Percentiles rank a stretch among this genome's conserved stretches.
Conservation (phyloP, 768 basidiomycete genomes). For the Cystofilobasidium capitatum region DNA sequence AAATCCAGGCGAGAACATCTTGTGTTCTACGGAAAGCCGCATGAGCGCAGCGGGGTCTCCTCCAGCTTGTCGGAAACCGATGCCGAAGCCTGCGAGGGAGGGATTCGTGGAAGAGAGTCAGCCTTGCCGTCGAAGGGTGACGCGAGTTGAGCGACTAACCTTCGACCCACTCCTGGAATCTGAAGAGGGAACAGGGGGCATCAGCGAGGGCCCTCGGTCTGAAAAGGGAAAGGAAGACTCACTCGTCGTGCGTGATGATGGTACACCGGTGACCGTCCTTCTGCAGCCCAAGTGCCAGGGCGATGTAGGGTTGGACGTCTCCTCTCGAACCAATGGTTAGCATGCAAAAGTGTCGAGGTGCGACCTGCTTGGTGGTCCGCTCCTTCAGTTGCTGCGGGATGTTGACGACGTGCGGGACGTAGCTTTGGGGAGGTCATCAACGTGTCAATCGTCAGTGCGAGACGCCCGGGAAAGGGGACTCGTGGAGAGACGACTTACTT, state of each 20-base stretch:
- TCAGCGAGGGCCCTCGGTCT: too few relatives aligned
- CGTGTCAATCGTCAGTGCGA: too few relatives aligned
- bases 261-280: slow-evolving; percentile 45
- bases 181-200: too few relatives aligned
- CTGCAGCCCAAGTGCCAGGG: slow-evolving; percentile 35
- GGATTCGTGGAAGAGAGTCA: neutral
- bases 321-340: slow-evolving; percentile 51
- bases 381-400: neutral
- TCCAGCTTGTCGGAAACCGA: slow-evolving; percentile 54
- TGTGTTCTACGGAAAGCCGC: slow-evolving; percentile 51
- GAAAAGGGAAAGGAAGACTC: too few relatives aligned
- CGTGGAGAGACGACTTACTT: neutral
- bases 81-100: slow-evolving; percentile 44
- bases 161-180: slow-evolving; percentile 52
- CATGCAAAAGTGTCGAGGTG: slow-evolving; percentile 48
- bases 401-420: slow-evolving; percentile 11
- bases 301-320: slow-evolving; percentile 47
- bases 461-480: neutral
- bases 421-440: neutral
- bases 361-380: slow-evolving; percentile 26
- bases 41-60: slow-evolving; percentile 61
- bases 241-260: slow-evolving; percentile 47
- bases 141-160: neutral
- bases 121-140: neutral
- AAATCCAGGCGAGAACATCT: slow-evolving; percentile 64